Conservation (phyloP, 352 stramenopile genomes). For the Phytophthora multivora region DNA sequence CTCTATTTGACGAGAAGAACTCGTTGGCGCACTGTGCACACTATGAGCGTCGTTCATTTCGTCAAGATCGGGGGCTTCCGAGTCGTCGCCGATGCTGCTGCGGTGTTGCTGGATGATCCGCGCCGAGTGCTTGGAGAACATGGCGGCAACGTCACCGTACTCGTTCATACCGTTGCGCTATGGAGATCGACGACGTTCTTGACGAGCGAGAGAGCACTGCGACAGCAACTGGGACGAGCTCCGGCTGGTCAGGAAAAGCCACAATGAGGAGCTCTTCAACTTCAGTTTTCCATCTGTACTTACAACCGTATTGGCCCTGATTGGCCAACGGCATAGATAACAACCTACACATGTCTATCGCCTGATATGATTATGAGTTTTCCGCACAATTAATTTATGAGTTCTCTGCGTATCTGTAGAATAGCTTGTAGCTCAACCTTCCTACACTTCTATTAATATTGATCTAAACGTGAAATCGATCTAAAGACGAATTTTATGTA, state of each 20-base stretch:
- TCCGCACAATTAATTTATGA: too few relatives aligned
- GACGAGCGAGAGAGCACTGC: conserved; percentile 1
- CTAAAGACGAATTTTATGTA: too few relatives aligned
- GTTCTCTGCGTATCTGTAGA: too few relatives aligned
- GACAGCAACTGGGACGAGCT: conserved; percentile 19
- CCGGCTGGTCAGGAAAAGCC: not conserved
- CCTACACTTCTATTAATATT: too few relatives aligned
- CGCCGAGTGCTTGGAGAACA: conserved; percentile 49
- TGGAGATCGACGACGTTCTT: conserved; percentile 5
- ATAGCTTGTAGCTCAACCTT: too few relatives aligned
- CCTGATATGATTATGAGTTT: too few relatives aligned
- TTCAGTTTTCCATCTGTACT: conserved; percentile 8
- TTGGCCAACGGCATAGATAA: too few relatives aligned
- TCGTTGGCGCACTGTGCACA: conserved; percentile 16
- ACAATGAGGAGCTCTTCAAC: conserved; percentile 10
- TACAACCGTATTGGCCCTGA: not conserved
- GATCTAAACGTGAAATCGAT: too few relatives aligned
- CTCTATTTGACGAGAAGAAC: conserved; percentile 4
- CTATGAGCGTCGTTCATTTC: conserved; percentile 18
- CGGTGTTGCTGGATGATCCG: conserved; percentile 36
- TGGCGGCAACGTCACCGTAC: conserved; percentile 37
- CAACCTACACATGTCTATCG: too few relatives aligned
- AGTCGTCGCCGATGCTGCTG: conserved; percentile 28
- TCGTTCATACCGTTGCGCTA: conserved; percentile 18
- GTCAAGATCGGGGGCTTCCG: conserved; percentile 25